phyloP scores from a whole-genome alignment of 495 filamentous ascomycete species.

The Podospora pseudopauciseta region DNA sequence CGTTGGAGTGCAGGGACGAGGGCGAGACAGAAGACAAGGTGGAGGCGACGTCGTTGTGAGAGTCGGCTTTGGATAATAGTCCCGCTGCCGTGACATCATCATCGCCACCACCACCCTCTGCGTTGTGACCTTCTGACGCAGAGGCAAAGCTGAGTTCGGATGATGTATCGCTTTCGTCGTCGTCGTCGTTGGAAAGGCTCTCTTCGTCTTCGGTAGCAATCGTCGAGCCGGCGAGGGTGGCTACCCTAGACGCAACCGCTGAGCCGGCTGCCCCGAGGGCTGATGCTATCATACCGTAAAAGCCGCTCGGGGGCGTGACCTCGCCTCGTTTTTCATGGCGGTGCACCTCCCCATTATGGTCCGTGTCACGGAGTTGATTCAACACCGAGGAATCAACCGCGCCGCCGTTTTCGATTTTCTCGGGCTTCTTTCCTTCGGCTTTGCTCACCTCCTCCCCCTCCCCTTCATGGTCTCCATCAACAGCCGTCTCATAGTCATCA shows the following conservation, averaged over 20 bases:
- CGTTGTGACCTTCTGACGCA: conserved; percentile 33
- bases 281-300: conserved; percentile 50
- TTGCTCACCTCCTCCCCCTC: conserved; percentile 24
- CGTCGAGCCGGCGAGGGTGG: conserved; percentile 29
- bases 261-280: conserved; percentile 43
- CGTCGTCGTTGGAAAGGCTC: conserved; percentile 18
- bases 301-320: conserved; percentile 44
- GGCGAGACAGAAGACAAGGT: conserved; percentile 31
- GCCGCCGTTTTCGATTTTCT: background rate
- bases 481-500: conserved; percentile 8
- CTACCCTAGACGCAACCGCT: conserved; percentile 37
- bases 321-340: conserved; percentile 22
- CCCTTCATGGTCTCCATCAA: conserved; percentile 29
- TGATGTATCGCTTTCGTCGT: conserved; percentile 31
- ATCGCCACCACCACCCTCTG: conserved; percentile 20
- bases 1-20: conserved; percentile 2
- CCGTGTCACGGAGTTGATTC: background rate
- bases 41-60: background rate
- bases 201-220: conserved; percentile 31
- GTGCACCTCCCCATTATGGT: background rate
- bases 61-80: too few relatives aligned
- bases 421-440: conserved; percentile 12
- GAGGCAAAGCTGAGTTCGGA: conserved; percentile 48
- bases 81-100: conserved; percentile 18
- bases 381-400: background rate